phyloP scores from a whole-genome alignment of 2,329 filamentous ascomycete species.

The Aspergillus luchuensis region DNA sequence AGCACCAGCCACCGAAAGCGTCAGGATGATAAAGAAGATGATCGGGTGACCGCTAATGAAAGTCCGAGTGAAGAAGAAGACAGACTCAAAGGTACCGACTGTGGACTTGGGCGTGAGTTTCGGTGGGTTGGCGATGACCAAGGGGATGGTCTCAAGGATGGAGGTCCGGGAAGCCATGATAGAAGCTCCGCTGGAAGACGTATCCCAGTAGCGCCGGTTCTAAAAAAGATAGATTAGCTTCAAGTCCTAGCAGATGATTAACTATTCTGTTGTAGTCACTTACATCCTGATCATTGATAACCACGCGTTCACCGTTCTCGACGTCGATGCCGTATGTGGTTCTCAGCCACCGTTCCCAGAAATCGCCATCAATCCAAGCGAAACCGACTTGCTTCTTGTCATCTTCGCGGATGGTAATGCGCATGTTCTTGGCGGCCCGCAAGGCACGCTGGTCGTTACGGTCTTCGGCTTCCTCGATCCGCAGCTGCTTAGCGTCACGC shows the following conservation, averaged over 20 bases:
- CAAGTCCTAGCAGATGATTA: background rate
- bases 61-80: constrained; percentile 49
- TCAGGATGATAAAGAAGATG: constrained; percentile 44
- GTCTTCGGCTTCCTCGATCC: constrained; percentile 95
- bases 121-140: constrained; percentile 52
- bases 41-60: constrained; percentile 49
- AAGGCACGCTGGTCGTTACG: constrained; percentile 86
- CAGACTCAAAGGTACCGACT: constrained; percentile 48
- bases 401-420: constrained; percentile 85
- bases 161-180: constrained; percentile 88
- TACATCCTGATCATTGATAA: constrained; percentile 97
- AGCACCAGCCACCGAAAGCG: constrained; percentile 37
- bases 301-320: constrained; percentile 80
- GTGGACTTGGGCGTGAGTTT: constrained; percentile 54
- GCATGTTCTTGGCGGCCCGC: constrained; percentile 83
- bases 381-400: constrained; percentile 89
- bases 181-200: constrained; percentile 81
- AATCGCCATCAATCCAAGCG: constrained; percentile 94
- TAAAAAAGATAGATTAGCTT: constrained; percentile 45
- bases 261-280: constrained; percentile 45
- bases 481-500: constrained; percentile 88
- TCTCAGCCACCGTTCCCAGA: constrained; percentile 96
- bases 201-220: constrained; percentile 95
- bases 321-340: constrained; percentile 94
- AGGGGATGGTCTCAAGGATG: constrained; percentile 76